Evolutionary conservation across 2,329 filamentous ascomycete genomes (phyloP).

Genomic region (Diaporthe ampelina): DNA sequence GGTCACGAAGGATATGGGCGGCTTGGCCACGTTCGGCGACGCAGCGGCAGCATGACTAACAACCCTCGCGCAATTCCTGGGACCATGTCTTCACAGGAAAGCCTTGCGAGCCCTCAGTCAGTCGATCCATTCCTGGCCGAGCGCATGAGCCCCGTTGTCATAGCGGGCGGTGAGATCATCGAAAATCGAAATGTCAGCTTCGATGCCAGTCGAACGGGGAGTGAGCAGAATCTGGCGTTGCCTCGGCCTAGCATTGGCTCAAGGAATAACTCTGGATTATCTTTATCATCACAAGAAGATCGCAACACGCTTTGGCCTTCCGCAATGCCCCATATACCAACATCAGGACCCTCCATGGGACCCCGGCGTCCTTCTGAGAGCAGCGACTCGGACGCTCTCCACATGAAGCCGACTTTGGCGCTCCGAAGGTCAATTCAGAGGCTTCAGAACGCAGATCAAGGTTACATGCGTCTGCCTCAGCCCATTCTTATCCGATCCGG

Average conservation of each 20-base stretch:
- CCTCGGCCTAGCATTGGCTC: constrained; percentile 60
- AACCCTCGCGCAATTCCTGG: constrained; percentile 59
- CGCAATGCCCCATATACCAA: constrained; percentile 59
- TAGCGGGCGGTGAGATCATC: constrained; percentile 73
- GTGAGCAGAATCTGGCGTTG: constrained; percentile 60
- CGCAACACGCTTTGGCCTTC: constrained; percentile 68
- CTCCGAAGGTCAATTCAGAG: constrained; percentile 69
- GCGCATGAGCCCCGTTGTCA: constrained; percentile 75
- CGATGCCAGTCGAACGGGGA: constrained; percentile 64
- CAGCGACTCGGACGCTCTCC: constrained; percentile 66
- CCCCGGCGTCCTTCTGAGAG: constrained; percentile 66
- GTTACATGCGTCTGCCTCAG: constrained; percentile 63
- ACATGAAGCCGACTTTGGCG: constrained; percentile 66
- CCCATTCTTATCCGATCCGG: constrained; percentile 62
- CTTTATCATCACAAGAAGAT: constrained; percentile 56
- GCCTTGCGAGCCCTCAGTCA: constrained; percentile 57
- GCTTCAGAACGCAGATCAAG: constrained; percentile 59
- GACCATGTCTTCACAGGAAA: constrained; percentile 65
- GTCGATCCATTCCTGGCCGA: constrained; percentile 72
- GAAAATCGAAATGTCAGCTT: constrained; percentile 70
- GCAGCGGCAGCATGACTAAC: constrained; percentile 72
- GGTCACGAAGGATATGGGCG: constrained; percentile 90
- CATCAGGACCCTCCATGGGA: constrained; percentile 45
- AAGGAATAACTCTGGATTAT: constrained; percentile 57
- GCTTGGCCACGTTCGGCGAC: constrained; percentile 71